Evolutionary conservation across 2,329 filamentous ascomycete genomes (phyloP).

Genomic region (Aspergillus floridensis): DNA sequence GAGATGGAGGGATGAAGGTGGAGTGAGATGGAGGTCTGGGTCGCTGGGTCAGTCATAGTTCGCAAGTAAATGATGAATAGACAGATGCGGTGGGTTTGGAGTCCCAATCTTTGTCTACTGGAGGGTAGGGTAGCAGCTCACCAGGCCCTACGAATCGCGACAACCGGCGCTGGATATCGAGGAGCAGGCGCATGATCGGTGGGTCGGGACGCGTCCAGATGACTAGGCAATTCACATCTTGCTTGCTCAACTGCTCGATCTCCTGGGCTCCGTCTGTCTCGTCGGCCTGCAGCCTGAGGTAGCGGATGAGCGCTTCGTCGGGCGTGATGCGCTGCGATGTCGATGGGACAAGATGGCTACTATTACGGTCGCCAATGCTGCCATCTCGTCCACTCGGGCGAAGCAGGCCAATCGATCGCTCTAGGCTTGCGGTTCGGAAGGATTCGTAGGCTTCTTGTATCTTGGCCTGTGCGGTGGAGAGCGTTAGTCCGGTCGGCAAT

Average conservation of each 20-base stretch:
- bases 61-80: too few species aligned
- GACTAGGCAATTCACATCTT: slow-evolving; percentile 2
- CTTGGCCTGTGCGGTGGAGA: slow-evolving; percentile 1
- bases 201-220: slow-evolving; percentile 4
- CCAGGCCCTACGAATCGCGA: neutral
- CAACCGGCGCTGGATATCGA: neutral
- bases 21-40: slow-evolving; percentile 3
- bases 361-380: neutral
- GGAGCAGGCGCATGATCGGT: neutral
- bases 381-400: neutral
- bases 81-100: too few species aligned
- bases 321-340: neutral
- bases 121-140: neutral
- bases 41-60: neutral
- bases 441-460: slow-evolving; percentile 9
- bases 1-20: neutral
- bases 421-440: neutral
- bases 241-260: neutral
- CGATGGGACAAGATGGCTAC: neutral
- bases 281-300: neutral
- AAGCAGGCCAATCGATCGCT: slow-evolving; percentile 1
- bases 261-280: neutral
- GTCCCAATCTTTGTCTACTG: neutral
- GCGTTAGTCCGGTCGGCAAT: neutral
- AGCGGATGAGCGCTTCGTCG: slow-evolving; percentile 4